Base-by-base conservation (phyloP, 139 green algal genomes). In the Zygnema cylindricum region DNA sequence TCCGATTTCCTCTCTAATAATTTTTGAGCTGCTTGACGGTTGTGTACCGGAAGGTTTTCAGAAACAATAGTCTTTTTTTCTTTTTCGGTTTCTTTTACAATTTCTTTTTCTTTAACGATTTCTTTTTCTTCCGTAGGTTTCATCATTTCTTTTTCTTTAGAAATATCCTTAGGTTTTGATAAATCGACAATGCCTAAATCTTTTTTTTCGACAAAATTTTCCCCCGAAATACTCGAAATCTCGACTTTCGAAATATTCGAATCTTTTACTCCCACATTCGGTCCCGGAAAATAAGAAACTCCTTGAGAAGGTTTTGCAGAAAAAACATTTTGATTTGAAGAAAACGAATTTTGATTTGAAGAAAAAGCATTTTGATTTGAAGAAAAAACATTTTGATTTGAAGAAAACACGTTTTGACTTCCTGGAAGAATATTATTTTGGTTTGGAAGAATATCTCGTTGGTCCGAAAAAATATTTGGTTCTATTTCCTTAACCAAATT, bases 11-110 rank as follows among this genome's bases (percentile, higher is more conserved):
- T 41, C 16, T 79, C 71, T 3, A 79, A 16, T 40, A 79, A 16
- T 43, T 79, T 79, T 43, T 79, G 71, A 3, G 71, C 71, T 40
- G 71, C 71, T 16, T 7, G 3, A 41, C 38, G 36, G 71, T 79
- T 16, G 11, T 79, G 71, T 16, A 43, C 36, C 7, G 71, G 71
- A 79, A 16, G 7, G 21, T 11, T 41, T 11, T 41, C 36, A 16
- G 71, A 16, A 3, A 43, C 36, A 16, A 43, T 16, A 79, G 38
- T 30, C 57, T 30, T 30, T 30, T 25, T 30, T 30, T 25, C 30
- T 73, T 25, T 30, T 30, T 25, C 57, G 30, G 57, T 30, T 30
- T 30, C 57, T 30, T 25, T 30, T 30, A n/a, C n/a, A n/a, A n/a
- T n/a, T n/a, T 25, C 57, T 73, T 25, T 30, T 73, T 73, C 57